phyloP scores from a whole-genome alignment of 768 basidiomycete species.

The Stropharia rugosoannulata region DNA sequence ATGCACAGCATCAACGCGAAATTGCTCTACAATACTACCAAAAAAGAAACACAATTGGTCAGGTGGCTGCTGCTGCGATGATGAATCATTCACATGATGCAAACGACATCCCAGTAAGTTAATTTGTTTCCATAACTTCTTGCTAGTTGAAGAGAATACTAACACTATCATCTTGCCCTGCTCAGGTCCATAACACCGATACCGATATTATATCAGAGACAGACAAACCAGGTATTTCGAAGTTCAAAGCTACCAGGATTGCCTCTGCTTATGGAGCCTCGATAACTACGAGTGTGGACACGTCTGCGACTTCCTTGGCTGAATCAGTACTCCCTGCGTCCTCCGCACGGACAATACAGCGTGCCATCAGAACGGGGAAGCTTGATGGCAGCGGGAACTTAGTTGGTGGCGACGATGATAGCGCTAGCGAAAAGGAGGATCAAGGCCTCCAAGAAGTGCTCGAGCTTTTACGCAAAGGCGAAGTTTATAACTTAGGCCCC shows the following conservation, averaged over 20 bases:
- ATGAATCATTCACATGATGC: constrained; percentile 42
- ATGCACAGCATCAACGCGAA: constrained; percentile 70
- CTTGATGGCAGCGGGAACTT: constrained; percentile 47
- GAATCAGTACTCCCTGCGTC: constrained; percentile 43
- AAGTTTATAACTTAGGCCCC: constrained; percentile 54
- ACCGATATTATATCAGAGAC: constrained; percentile 7
- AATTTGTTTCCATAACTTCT: constrained; percentile 14
- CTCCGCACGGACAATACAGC: constrained; percentile 46
- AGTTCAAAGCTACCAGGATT: constrained; percentile 61
- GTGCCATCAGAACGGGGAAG: constrained; percentile 56
- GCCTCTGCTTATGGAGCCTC: constrained; percentile 47
- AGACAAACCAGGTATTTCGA: constrained; percentile 55
- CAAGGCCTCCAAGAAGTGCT: constrained; percentile 48
- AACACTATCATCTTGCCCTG: neutral
- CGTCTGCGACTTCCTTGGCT: constrained; percentile 36
- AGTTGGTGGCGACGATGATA: constrained; percentile 52
- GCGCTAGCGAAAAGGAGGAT: constrained; percentile 56
- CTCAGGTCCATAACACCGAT: constrained; percentile 10
- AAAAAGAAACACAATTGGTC: constrained; percentile 56
- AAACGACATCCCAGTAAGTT: constrained; percentile 43
- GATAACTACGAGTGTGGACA: constrained; percentile 15
- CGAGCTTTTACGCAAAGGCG: constrained; percentile 49
- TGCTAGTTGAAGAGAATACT: neutral
- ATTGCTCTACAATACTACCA: constrained; percentile 70
- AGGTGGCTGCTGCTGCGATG: constrained; percentile 52